A percentile compares a stretch with the other conserved stretches of the same genome.
phyloP scores from a whole-genome alignment of 805 yeast species.

The Sungouiella blattae region DNA sequence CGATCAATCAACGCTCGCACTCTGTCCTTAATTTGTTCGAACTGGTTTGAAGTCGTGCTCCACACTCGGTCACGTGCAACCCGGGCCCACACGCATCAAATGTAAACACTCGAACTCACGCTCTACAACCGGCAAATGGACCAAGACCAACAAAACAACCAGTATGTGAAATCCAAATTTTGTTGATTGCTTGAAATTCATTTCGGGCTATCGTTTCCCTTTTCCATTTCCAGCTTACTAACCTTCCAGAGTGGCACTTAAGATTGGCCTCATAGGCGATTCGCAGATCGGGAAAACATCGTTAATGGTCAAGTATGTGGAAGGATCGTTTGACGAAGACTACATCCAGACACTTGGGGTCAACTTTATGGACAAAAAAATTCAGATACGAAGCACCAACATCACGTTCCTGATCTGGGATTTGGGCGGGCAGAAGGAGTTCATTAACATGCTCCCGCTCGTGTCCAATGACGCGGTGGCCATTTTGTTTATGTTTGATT shows the following conservation, averaged over 20 bases:
- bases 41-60: too few species aligned
- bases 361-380: constrained; percentile 88
- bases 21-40: too few species aligned
- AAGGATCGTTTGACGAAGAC: constrained; percentile 85
- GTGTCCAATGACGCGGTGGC: constrained; percentile 93
- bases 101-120: neutral
- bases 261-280: constrained; percentile 92
- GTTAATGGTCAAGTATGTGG: constrained; percentile 95
- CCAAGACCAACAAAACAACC: constrained; percentile 30
- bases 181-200: too few species aligned
- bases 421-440: constrained; percentile 92
- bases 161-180: constrained; percentile 26
- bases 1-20: too few species aligned
- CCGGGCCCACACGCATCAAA: too few species aligned
- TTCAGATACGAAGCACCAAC: constrained; percentile 78
- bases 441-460: constrained; percentile 90
- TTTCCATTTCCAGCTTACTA: constrained; percentile 22
- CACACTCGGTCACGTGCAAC: too few species aligned
- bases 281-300: constrained; percentile 96
- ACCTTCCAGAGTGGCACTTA: constrained; percentile 54
- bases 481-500: constrained; percentile 80
- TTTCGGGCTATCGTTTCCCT: too few species aligned
- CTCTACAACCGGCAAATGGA: constrained; percentile 10
- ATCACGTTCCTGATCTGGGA: constrained; percentile 94
- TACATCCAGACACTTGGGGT: constrained; percentile 95